Base-by-base conservation (phyloP, 768 basidiomycete genomes). In the Tubosaeta brunneosetosa region DNA sequence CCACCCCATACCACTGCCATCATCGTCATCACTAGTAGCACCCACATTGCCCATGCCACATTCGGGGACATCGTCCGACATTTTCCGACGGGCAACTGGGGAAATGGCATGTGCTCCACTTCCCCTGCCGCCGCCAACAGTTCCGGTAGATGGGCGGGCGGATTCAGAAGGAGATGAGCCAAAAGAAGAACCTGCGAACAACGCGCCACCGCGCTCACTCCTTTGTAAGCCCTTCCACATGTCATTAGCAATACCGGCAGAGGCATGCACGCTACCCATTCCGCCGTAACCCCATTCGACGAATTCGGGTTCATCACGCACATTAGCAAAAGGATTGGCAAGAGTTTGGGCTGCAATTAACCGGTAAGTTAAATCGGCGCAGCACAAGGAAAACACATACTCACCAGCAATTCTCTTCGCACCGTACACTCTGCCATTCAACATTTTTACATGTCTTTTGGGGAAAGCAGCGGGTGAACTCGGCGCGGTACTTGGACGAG, bases 271-370 rank as follows among this genome's bases (percentile, higher is more conserved):
- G 33, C 78, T 79, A 26, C 91, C 91, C 85, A 92, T 86, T 3
- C 88, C 88, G 31, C 88, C 88, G 52, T 87, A 89, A 0, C 92
- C 92, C 92, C 92, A 94, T 68, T 94, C 92, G 14, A 92, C 89
- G 59, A 94, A 94, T 64, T 86, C 86, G 31, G 87, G 86, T 0
- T 84, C 80, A 27, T 83, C 82, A 5, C 76, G 74, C 13, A 75
- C 82, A 52, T 76, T 83, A 6, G 79, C 84, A 57, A 88, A 88
- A 0, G 78, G 83, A 61, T 88, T 84, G 6, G 71, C 68, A 46
- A 71, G 71, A 11, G 62, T 64, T 33, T 72, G 69, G 45, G 63
- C 63, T 60, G 17, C 17, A 32, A 32, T 9, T 29, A 4, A 52
- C 17, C 0, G n/a, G 41, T 26, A 47, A 1, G 34, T 33, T 47